phyloP scores from a whole-genome alignment of 2,329 filamentous ascomycete genomes.

The Trichoderma breve region DNA sequence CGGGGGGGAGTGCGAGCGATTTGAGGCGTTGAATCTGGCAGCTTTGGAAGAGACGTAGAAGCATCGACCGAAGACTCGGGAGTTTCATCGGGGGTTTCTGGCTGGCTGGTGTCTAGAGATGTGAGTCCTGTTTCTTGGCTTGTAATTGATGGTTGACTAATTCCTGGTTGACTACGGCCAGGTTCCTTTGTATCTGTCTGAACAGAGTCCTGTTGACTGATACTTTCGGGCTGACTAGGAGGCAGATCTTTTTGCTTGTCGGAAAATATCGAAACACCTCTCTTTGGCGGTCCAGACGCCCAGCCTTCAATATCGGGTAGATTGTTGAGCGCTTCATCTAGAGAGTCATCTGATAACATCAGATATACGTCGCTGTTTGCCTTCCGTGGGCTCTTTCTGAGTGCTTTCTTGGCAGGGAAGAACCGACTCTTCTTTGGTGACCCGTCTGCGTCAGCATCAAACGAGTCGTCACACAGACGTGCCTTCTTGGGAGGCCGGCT shows the following conservation, averaged over 20 bases:
- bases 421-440: constrained; percentile 53
- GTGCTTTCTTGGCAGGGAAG: constrained; percentile 41
- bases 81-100: constrained; percentile 25
- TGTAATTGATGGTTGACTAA: constrained; percentile 12
- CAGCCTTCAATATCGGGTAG: constrained; percentile 54
- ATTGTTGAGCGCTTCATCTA: constrained; percentile 52
- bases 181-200: not conserved
- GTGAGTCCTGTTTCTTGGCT: constrained; percentile 20
- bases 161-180: not conserved
- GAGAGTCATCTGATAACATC: constrained; percentile 58
- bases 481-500: constrained; percentile 55
- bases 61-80: constrained; percentile 27
- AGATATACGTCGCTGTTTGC: constrained; percentile 43
- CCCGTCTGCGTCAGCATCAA: constrained; percentile 31
- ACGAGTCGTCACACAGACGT: constrained; percentile 49
- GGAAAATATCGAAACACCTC: constrained; percentile 45
- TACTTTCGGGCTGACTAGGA: not conserved
- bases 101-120: constrained; percentile 25
- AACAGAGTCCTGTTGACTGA: not conserved
- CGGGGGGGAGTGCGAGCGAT: constrained; percentile 32
- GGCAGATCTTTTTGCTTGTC: constrained; percentile 35
- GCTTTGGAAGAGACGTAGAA: constrained; percentile 32
- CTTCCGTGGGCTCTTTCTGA: constrained; percentile 27
- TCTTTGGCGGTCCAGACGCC: constrained; percentile 36
- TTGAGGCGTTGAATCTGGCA: constrained; percentile 24